These are phyloP conservation scores for Ambrosiella cleistominuta DNA, from an alignment of 2,329 filamentous ascomycete genomes.

Conservation along the genomic window DNA sequence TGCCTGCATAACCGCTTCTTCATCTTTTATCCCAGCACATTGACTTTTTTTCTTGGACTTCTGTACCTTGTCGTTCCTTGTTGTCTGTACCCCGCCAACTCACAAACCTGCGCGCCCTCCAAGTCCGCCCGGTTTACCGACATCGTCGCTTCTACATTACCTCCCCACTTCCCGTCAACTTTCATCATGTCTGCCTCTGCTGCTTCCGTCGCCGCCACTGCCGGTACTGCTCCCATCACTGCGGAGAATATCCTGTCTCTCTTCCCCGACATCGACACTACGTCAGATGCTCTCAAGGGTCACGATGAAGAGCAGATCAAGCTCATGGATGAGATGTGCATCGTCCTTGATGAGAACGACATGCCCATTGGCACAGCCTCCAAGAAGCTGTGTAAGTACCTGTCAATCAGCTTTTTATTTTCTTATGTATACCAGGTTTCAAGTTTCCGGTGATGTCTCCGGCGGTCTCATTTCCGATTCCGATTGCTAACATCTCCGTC, in stretches of 20 bases:
- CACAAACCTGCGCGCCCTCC: neutral
- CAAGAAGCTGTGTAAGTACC: conserved; percentile 84
- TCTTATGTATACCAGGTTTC: neutral
- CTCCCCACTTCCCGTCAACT: neutral
- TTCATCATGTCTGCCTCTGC: conserved; percentile 14
- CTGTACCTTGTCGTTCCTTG: neutral
- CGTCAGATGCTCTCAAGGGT: conserved; percentile 59
- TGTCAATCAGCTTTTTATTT: neutral
- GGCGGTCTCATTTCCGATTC: neutral
- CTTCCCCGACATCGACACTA: conserved; percentile 67
- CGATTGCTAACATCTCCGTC: conserved; percentile 1
- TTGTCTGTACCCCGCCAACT: neutral
- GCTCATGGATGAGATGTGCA: conserved; percentile 97
- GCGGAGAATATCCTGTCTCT: conserved; percentile 72
- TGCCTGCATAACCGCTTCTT: neutral
- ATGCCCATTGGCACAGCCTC: conserved; percentile 84
- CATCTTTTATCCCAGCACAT: conserved; percentile 1
- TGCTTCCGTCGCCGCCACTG: conserved; percentile 19
- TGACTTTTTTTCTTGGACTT: neutral
- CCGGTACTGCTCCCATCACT: conserved; percentile 48
- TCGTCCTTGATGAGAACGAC: conserved; percentile 86
- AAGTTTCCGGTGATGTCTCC: neutral
- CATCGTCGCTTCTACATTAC: neutral
- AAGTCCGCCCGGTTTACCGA: neutral
- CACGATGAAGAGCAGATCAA: conserved; percentile 97